A percentile compares a stretch with the other conserved stretches of the same genome.
Evolutionary conservation across 768 basidiomycete genomes (phyloP).

Genomic region (Lactarius akahatsu): DNA sequence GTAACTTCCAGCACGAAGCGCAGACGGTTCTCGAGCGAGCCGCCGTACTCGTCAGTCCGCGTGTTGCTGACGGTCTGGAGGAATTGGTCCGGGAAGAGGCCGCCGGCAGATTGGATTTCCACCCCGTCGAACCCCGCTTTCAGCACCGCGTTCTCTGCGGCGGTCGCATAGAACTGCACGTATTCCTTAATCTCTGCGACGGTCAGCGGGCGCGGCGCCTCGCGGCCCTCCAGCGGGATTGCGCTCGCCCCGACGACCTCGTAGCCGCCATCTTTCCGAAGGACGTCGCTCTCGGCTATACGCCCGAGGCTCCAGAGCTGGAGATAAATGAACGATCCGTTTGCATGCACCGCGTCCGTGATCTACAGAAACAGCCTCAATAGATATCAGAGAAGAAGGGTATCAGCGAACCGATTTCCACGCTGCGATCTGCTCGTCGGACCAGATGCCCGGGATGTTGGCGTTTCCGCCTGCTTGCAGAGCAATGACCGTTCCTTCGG

Average conservation of each 20-base stretch:
- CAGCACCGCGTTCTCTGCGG: conserved; percentile 31
- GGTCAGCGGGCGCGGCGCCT: conserved; percentile 45
- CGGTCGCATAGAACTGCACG: conserved; percentile 45
- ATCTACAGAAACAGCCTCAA: neutral
- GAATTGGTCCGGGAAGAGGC: conserved; percentile 41
- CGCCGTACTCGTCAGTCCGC: conserved; percentile 49
- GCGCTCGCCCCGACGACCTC: neutral
- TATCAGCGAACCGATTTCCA: conserved; percentile 50
- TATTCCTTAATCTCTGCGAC: conserved; percentile 51
- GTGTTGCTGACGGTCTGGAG: conserved; percentile 39
- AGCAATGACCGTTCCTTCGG: conserved; percentile 58
- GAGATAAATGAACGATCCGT: conserved; percentile 43
- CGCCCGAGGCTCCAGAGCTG: conserved; percentile 54
- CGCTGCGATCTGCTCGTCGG: conserved; percentile 46
- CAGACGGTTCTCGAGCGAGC: conserved; percentile 45
- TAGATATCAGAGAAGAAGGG: neutral
- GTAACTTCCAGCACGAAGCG: conserved; percentile 43
- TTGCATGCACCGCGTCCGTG: conserved; percentile 44
- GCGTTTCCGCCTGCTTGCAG: conserved; percentile 47
- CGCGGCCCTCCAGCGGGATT: neutral
- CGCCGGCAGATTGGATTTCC: conserved; percentile 36
- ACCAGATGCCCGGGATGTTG: conserved; percentile 51
- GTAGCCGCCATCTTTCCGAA: neutral
- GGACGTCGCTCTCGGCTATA: conserved; percentile 28
- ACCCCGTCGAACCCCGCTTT: conserved; percentile 36